Percentiles rank a stretch among this genome's conserved stretches.
Evolutionary conservation across 768 basidiomycete genomes (phyloP).

Genomic region (Clitopilus passeckerianus): DNA sequence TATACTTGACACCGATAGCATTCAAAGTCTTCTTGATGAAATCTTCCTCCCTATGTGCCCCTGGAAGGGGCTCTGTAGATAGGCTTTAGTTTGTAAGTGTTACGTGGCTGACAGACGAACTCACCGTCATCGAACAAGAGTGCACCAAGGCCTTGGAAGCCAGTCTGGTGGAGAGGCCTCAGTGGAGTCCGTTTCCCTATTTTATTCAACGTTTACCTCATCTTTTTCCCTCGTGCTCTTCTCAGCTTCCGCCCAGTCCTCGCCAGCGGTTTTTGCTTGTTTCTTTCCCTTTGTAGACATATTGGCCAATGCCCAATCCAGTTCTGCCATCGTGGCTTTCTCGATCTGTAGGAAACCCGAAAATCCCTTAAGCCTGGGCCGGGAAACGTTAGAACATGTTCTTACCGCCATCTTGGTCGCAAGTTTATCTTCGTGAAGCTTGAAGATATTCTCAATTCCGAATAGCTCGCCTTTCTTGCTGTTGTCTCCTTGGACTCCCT

Average conservation of each 20-base stretch:
- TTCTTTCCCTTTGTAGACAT: conserved; percentile 41
- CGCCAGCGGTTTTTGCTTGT: conserved; percentile 19
- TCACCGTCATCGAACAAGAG: conserved; percentile 70
- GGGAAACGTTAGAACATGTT: neutral
- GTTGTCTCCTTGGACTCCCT: conserved; percentile 78
- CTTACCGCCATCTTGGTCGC: conserved; percentile 73
- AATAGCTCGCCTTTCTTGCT: conserved; percentile 77
- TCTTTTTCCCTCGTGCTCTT: conserved; percentile 34
- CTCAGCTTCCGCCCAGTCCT: conserved; percentile 39
- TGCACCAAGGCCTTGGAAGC: conserved; percentile 54
- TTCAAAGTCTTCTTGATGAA: conserved; percentile 50
- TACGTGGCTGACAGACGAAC: conserved; percentile 5
- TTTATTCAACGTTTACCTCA: conserved; percentile 24
- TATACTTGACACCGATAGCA: conserved; percentile 63
- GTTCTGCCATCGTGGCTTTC: conserved; percentile 62
- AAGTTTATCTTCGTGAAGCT: conserved; percentile 61
- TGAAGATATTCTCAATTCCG: conserved; percentile 83
- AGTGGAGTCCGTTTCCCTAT: neutral
- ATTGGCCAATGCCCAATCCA: conserved; percentile 79
- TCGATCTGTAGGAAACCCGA: conserved; percentile 52
- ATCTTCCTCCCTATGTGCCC: conserved; percentile 33
- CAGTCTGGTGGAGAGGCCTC: conserved; percentile 27
- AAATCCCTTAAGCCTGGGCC: too few species aligned
- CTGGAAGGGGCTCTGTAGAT: conserved; percentile 28
- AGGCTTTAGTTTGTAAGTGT: too few species aligned